phyloP scores from a whole-genome alignment of 495 filamentous ascomycete species.

The Podospora pseudopauciseta region DNA sequence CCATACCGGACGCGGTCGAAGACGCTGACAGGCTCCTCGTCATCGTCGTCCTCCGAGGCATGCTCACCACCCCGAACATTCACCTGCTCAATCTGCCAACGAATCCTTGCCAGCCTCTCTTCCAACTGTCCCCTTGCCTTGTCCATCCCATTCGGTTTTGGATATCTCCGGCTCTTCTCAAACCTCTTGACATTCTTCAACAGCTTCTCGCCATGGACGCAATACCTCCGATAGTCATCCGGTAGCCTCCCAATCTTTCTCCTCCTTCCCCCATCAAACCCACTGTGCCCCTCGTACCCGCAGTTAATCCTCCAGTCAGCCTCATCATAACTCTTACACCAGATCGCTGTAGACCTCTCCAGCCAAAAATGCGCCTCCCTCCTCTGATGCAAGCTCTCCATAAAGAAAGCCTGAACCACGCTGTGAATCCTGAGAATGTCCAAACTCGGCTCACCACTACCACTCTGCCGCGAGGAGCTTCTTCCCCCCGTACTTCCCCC shows the following conservation, averaged over 20 bases:
- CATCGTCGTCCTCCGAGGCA: slow-evolving; percentile 38
- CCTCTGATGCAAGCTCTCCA: slow-evolving; percentile 60
- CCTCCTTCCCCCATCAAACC: slow-evolving; percentile 53
- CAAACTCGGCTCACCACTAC: slow-evolving; percentile 36
- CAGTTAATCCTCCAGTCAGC: slow-evolving; percentile 55
- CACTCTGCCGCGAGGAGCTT: background rate
- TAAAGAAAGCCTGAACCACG: slow-evolving; percentile 76
- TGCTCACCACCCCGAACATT: slow-evolving; percentile 28
- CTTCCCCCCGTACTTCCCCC: background rate
- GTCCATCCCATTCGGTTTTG: slow-evolving; percentile 26
- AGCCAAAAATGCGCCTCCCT: slow-evolving; percentile 61
- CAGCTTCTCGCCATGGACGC: slow-evolving; percentile 62
- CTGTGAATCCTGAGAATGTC: slow-evolving; percentile 74
- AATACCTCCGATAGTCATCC: slow-evolving; percentile 67
- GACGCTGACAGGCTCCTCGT: slow-evolving; percentile 41
- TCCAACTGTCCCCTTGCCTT: slow-evolving; percentile 46
- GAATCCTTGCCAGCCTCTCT: slow-evolving; percentile 49
- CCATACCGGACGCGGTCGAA: slow-evolving; percentile 57
- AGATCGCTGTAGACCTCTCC: slow-evolving; percentile 55
- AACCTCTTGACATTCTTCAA: slow-evolving; percentile 45
- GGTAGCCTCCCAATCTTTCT: slow-evolving; percentile 53
- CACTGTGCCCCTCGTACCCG: slow-evolving; percentile 58
- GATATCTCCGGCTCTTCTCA: slow-evolving; percentile 34
- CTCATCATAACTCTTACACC: slow-evolving; percentile 59
- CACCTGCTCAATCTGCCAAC: slow-evolving; percentile 52